These are phyloP conservation scores for Globisporangium perplexum DNA, from an alignment of 352 stramenopile species.

Conservation along the genomic window DNA sequence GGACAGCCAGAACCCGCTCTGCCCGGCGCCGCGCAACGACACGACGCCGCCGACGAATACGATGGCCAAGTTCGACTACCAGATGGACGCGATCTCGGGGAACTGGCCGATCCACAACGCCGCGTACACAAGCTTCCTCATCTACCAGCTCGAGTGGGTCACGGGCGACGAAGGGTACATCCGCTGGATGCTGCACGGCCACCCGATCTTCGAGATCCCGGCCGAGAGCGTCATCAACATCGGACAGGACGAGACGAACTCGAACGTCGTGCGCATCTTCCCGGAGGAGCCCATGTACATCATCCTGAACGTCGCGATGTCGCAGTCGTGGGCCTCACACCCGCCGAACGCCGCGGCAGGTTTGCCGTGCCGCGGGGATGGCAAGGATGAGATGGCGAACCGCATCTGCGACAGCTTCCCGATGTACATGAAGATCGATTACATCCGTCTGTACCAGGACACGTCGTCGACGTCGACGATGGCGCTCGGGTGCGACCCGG, in stretches of 20 bases:
- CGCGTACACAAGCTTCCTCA: conserved; percentile 52
- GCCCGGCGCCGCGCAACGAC: conserved; percentile 33
- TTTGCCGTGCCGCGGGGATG: conserved; percentile 43
- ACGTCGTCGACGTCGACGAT: conserved; percentile 32
- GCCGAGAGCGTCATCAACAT: conserved; percentile 41
- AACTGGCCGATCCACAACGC: conserved; percentile 65
- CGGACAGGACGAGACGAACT: conserved; percentile 29
- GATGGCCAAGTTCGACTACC: conserved; percentile 60
- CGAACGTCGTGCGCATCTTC: conserved; percentile 54
- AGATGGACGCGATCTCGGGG: conserved; percentile 69
- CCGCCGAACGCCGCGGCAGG: conserved; percentile 46
- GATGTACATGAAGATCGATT: conserved; percentile 86
- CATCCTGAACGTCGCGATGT: conserved; percentile 93
- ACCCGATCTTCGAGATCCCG: conserved; percentile 69
- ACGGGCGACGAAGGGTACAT: conserved; percentile 56
- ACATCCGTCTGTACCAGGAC: conserved; percentile 76
- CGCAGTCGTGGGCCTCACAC: conserved; percentile 71
- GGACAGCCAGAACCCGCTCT: conserved; percentile 51
- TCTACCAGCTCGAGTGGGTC: conserved; percentile 73
- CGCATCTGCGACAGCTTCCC: conserved; percentile 77
- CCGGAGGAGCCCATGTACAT: conserved; percentile 91
- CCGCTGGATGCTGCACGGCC: conserved; percentile 54
- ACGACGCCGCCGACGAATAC: conserved; percentile 43
- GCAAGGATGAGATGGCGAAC: conserved; percentile 36
- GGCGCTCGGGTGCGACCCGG: conserved; percentile 49